These are phyloP conservation scores for Ophiocordyceps robertsii DNA, from an alignment of 2,329 filamentous ascomycete genomes.

Conservation along the genomic window DNA sequence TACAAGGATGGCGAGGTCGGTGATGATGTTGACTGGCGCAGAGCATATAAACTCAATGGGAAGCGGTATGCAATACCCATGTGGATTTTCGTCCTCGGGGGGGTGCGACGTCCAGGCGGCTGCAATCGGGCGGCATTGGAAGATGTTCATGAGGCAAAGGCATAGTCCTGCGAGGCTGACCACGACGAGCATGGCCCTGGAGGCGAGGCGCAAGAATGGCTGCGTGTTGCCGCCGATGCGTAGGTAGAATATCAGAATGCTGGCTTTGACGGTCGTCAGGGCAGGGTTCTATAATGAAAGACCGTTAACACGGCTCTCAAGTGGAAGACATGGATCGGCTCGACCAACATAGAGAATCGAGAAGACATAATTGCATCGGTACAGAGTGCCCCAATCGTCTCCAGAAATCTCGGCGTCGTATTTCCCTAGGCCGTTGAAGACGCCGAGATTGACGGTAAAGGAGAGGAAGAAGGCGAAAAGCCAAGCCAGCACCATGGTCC, in stretches of 20 bases:
- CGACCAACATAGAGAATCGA: constrained; percentile 45
- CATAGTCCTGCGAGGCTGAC: constrained; percentile 70
- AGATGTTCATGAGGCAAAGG: constrained; percentile 74
- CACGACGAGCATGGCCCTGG: constrained; percentile 62
- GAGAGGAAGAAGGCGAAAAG: constrained; percentile 53
- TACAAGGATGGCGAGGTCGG: constrained; percentile 76
- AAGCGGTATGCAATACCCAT: constrained; percentile 41
- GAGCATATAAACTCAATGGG: constrained; percentile 57
- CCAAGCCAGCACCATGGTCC: constrained; percentile 72
- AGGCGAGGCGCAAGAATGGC: constrained; percentile 63
- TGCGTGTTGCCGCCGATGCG: constrained; percentile 67
- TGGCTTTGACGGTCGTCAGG: constrained; percentile 83
- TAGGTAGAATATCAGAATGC: constrained; percentile 84
- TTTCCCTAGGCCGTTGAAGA: constrained; percentile 50
- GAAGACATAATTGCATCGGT: constrained; percentile 49
- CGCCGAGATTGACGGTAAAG: constrained; percentile 51
- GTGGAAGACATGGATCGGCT: no score
- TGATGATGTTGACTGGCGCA: constrained; percentile 83
- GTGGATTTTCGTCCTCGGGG: constrained; percentile 18
- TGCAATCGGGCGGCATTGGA: constrained; percentile 64
- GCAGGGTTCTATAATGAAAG: constrained; percentile 68
- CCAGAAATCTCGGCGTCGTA: constrained; percentile 47
- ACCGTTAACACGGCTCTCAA: neutral
- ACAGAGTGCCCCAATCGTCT: constrained; percentile 35
- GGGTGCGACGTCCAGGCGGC: constrained; percentile 46